Base-by-base conservation (phyloP, 139 green algal genomes). In the Trebouxia sp. region DNA sequence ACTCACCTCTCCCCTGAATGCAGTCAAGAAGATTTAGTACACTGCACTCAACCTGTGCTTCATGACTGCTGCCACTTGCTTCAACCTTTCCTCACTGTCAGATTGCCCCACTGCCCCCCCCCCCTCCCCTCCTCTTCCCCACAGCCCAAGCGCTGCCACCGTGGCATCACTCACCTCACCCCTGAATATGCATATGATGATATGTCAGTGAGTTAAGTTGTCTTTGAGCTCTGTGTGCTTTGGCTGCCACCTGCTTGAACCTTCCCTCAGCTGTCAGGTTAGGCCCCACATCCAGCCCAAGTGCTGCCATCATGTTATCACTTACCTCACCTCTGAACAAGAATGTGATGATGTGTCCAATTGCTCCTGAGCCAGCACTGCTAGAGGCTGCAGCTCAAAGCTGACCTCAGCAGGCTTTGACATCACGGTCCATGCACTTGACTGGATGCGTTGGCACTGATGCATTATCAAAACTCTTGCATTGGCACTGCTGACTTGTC, bases 51-150 rank as follows among this genome's bases (percentile, higher is more conserved):
- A 55, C 69, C 87, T 78, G 37, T 85, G 62, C 50, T 69, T 76
- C 87, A 96, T 89, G 11, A 88, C 48, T 15, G 82, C 84, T 5
- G 85, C 85, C 7, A 86, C 87, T 14, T 47, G 45, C 37, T 72
- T 75, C 47, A 94, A 94, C 15, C 92, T 87, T 58, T 96, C 87
- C 42, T 80, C 90, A 9, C 88, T 26, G 80, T 85, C 39, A 48
- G 81, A n/a, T 83, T 79, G 35, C 35, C 39, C n/a, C 1, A 26
- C 39, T 17, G 32, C 20, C 20, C 38, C 7, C 17, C 9, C 5
- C 26, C 7, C 20, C 22, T n/a, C n/a, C n/a, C n/a, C n/a, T n/a
- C 65, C 83, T 30, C 88, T 86, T 2, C 86, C 85, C 75, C 91
- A 84, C 65, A 92, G 41, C 22, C 90, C 86, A 1, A 77, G 69